Percentiles rank a stretch among this genome's conserved stretches.
Evolutionary conservation across 768 basidiomycete genomes (phyloP).

Genomic region (Galerina sulciceps): DNA sequence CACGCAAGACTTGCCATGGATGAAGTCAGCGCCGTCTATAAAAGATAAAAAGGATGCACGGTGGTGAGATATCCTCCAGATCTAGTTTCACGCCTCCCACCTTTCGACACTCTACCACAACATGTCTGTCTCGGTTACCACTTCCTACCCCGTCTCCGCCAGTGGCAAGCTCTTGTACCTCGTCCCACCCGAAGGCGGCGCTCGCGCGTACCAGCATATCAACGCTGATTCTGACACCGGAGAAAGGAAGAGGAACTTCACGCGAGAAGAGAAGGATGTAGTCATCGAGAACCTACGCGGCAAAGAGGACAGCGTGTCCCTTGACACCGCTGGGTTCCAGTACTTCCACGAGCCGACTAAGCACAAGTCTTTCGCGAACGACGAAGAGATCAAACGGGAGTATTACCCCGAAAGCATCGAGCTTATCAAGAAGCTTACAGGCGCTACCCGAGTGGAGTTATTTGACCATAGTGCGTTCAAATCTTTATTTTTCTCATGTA

Average conservation of each 20-base stretch:
- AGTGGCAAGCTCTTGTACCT: conserved; percentile 41
- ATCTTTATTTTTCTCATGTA: conserved; percentile 22
- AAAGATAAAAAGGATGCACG: not conserved
- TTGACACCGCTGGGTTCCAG: conserved; percentile 59
- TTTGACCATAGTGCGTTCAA: conserved; percentile 65
- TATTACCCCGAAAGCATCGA: conserved; percentile 68
- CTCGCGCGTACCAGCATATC: conserved; percentile 40
- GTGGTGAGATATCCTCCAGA: not conserved
- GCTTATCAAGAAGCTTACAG: conserved; percentile 60
- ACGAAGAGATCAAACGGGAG: conserved; percentile 52
- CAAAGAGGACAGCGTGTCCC: conserved; percentile 45
- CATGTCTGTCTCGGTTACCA: not conserved
- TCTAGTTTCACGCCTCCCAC: not conserved
- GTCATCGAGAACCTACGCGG: conserved; percentile 58
- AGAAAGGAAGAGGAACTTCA: conserved; percentile 39
- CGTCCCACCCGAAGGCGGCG: conserved; percentile 41
- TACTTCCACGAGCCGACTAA: conserved; percentile 42
- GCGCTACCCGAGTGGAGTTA: conserved; percentile 56
- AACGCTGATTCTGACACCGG: conserved; percentile 39
- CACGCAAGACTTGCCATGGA: not conserved
- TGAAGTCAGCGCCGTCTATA: not conserved
- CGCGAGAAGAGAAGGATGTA: conserved; percentile 29
- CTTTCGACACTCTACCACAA: not conserved
- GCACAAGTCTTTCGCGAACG: conserved; percentile 51
- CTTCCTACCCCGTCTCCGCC: conserved; percentile 16